Evolutionary conservation across 768 basidiomycete species (phyloP).

Genomic region (Exsudoporus frostii): DNA sequence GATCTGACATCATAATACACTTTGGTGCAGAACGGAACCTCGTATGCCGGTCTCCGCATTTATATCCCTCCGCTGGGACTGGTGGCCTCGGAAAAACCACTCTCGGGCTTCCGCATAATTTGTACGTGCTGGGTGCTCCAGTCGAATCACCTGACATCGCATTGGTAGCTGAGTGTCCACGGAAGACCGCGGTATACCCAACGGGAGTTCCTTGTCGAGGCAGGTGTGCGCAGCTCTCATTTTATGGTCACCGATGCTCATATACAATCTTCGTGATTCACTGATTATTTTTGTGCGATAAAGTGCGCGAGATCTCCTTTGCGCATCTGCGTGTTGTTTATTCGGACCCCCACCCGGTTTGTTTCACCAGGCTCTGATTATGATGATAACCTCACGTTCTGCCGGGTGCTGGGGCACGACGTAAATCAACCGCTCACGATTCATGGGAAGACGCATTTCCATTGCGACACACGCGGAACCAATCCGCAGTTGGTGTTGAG

Average conservation of each 20-base stretch:
- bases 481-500: neutral
- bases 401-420: neutral
- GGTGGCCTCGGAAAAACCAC: neutral
- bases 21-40: neutral
- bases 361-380: neutral
- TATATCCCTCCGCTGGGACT: neutral
- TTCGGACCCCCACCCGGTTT: neutral
- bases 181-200: neutral
- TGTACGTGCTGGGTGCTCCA: neutral
- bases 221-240: neutral
- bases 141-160: neutral
- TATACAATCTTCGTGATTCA: neutral
- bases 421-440: neutral
- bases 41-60: neutral
- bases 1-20: too few relatives aligned
- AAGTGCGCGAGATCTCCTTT: neutral
- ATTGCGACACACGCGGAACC: neutral
- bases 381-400: neutral
- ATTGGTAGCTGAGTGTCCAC: neutral
- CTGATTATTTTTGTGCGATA: neutral
- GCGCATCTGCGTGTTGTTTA: neutral
- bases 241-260: neutral
- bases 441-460: neutral
- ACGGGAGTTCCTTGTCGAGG: neutral
- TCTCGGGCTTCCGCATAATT: neutral